A percentile compares a stretch with the other conserved stretches of the same genome.
These are phyloP conservation scores for Carnegiea gigantea DNA, from an alignment of 179 eudicot genomes.

Conservation along the genomic window DNA sequence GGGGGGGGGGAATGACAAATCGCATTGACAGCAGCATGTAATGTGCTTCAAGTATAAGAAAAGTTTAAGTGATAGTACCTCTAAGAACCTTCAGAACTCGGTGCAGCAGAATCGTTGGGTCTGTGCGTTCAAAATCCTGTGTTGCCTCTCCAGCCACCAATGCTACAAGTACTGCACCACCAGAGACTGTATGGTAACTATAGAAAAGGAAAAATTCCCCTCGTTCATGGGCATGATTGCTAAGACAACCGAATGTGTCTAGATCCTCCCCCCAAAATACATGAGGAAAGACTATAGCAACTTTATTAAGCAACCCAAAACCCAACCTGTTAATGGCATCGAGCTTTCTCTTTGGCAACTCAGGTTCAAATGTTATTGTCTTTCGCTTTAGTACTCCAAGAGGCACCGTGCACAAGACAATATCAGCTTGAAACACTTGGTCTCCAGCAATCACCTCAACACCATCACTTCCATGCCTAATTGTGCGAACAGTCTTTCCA, in stretches of 20 bases:
- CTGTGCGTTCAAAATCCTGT: slow-evolving; percentile 59
- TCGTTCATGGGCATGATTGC: slow-evolving; percentile 48
- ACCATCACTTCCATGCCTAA: slow-evolving; percentile 65
- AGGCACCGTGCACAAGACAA: slow-evolving; percentile 87
- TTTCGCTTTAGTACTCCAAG: slow-evolving; percentile 83
- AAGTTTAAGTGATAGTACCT: slow-evolving; percentile 47
- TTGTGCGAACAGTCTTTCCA: slow-evolving; percentile 59
- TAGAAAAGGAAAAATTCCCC: slow-evolving; percentile 90
- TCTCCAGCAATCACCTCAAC: slow-evolving; percentile 80
- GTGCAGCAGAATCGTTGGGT: slow-evolving; percentile 63
- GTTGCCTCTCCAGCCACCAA: slow-evolving; percentile 93
- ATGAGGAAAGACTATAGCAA: slow-evolving; percentile 84
- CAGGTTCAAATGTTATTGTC: slow-evolving; percentile 68
- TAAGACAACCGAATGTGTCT: slow-evolving; percentile 87
- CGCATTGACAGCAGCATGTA: neutral
- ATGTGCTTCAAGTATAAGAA: slow-evolving; percentile 7
- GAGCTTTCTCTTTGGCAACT: slow-evolving; percentile 71
- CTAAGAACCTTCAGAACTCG: slow-evolving; percentile 69
- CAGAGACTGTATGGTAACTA: slow-evolving; percentile 91
- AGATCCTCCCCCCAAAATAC: slow-evolving; percentile 98
- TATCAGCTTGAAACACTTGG: slow-evolving; percentile 78
- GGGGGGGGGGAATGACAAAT: neutral
- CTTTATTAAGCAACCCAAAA: slow-evolving; percentile 94
- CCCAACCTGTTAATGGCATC: slow-evolving; percentile 84
- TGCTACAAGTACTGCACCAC: slow-evolving; percentile 87